Conservation (phyloP, 176 grass and related monocot genomes). For the Triticum turgidum region DNA sequence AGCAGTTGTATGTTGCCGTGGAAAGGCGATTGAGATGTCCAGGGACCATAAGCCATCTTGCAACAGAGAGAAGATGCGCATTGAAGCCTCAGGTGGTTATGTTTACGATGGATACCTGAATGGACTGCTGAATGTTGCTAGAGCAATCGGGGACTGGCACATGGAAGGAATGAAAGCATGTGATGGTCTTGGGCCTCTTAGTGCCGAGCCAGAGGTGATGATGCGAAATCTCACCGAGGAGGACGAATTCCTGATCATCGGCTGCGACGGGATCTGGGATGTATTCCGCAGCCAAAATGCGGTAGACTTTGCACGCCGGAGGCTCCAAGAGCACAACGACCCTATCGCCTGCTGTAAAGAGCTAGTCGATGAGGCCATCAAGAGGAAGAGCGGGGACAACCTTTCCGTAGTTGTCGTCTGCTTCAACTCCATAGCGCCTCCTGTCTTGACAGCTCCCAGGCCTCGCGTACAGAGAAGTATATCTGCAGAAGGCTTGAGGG, state of each 20-base stretch:
- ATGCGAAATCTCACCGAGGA: slow-evolving; percentile 66
- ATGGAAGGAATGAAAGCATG: slow-evolving; percentile 80
- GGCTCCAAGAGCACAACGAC: slow-evolving; percentile 86
- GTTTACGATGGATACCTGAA: slow-evolving; percentile 84
- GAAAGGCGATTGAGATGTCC: slow-evolving; percentile 84
- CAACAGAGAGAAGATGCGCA: slow-evolving; percentile 60
- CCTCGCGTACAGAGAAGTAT: slow-evolving; percentile 91
- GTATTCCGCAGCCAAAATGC: slow-evolving; percentile 94
- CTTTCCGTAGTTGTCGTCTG: slow-evolving; percentile 77
- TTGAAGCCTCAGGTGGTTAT: slow-evolving; percentile 76
- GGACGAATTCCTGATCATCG: slow-evolving; percentile 88
- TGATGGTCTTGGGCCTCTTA: slow-evolving; percentile 61
- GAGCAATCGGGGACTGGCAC: slow-evolving; percentile 92
- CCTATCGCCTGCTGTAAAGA: slow-evolving; percentile 77
- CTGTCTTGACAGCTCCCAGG: slow-evolving; percentile 57
- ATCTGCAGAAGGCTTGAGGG: slow-evolving; percentile 83
- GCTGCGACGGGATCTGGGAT: slow-evolving; percentile 96
- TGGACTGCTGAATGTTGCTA: slow-evolving; percentile 73
- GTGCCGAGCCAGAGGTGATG: slow-evolving; percentile 84
- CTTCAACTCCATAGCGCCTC: slow-evolving; percentile 70
- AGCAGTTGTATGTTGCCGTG: slow-evolving; percentile 82
- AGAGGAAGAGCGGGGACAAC: slow-evolving; percentile 84
- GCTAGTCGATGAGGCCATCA: slow-evolving; percentile 79
- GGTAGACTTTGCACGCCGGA: slow-evolving; percentile 82
- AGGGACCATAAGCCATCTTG: slow-evolving; percentile 83